These are phyloP conservation scores for Penicillium dipodomyicola DNA, from an alignment of 495 filamentous ascomycete genomes.

Conservation along the genomic window DNA sequence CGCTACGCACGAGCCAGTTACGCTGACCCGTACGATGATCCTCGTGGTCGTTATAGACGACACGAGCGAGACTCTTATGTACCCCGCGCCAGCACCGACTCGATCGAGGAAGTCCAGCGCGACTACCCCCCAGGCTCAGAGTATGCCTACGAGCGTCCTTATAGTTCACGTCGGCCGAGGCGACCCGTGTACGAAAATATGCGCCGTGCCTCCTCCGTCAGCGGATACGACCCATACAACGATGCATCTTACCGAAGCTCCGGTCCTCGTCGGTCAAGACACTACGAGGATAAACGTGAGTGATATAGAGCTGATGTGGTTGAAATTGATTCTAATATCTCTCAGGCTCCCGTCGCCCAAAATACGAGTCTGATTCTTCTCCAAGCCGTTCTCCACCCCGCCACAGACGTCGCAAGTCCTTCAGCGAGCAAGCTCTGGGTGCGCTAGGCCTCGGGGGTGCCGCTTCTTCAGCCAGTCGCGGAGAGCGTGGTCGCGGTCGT, in stretches of 20 bases:
- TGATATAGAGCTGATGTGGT: background rate
- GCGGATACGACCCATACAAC: conserved; percentile 44
- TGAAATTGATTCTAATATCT: conserved; percentile 1
- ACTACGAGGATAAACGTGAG: conserved; percentile 52
- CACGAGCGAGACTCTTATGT: conserved; percentile 50
- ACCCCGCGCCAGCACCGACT: conserved; percentile 55
- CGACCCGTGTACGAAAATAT: conserved; percentile 35
- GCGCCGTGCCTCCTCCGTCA: conserved; percentile 45
- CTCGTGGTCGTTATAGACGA: conserved; percentile 17
- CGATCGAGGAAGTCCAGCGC: conserved; percentile 66
- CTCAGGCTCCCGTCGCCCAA: conserved; percentile 40
- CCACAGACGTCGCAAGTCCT: conserved; percentile 61
- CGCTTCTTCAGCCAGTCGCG: conserved; percentile 21
- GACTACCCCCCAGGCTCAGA: conserved; percentile 59
- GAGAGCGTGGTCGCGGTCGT: conserved; percentile 25
- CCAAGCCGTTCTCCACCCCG: conserved; percentile 44
- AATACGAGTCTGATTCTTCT: conserved; percentile 39
- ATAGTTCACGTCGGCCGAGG: conserved; percentile 44
- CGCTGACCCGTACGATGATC: conserved; percentile 35
- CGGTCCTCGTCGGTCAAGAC: conserved; percentile 51
- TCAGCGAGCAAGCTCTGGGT: conserved; percentile 67
- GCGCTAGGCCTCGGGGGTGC: conserved; percentile 64
- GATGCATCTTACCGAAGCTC: conserved; percentile 58
- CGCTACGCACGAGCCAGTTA: conserved; percentile 31
- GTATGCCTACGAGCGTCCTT: conserved; percentile 50